Evolutionary conservation across 805 yeast genomes (phyloP), one percentile per base, ranked within the genome.

Genomic region (Lipomyces starkeyi): DNA sequence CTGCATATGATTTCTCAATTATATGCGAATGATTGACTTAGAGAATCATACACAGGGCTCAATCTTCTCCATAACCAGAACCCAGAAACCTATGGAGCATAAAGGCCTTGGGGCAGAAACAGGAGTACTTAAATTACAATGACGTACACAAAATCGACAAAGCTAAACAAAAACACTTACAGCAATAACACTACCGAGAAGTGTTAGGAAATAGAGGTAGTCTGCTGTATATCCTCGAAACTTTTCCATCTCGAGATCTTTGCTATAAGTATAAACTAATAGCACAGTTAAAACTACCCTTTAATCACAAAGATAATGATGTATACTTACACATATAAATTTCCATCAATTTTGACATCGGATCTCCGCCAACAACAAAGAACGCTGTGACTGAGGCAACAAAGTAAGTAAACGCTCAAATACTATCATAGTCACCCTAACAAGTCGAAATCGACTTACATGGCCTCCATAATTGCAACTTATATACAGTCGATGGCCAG

Each of bases 41-140:
- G 62, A 63, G 58, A 49, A 20, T 52, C 40, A 22, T 47, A 37
- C 54, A 27, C 68, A 43, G 34, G 66, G 77, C 79, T 75, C 69
- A 63, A 60, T 76, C 73, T 76, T 58, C 78, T 76, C 79, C 79
- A 72, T 73, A 66, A 75, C 74, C 78, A 76, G 76, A 71, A 76
- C 77, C 76, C 76, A 75, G 64, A 49, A 60, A 65, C 63, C 72
- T 75, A 75, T 75, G 67, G 61, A 69, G 65, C 58, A 65, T n/a
- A 61, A 64, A 73, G 74, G 64, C 67, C 64, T 61, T 69, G 79
- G 71, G 77, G 78, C 79, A 76, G 79, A 76, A 76, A 75, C 74
- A 74, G 79, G 79, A 76, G 79, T 56, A 55, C 35, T 29, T 40
- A 37, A 17, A 29, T 37, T 37, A 5, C 17, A 14, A 37, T 14